A percentile compares a stretch with the other conserved stretches of the same genome.
Evolutionary conservation across 2,329 filamentous ascomycete genomes (phyloP).

Genomic region (Botrytis elliptica): DNA sequence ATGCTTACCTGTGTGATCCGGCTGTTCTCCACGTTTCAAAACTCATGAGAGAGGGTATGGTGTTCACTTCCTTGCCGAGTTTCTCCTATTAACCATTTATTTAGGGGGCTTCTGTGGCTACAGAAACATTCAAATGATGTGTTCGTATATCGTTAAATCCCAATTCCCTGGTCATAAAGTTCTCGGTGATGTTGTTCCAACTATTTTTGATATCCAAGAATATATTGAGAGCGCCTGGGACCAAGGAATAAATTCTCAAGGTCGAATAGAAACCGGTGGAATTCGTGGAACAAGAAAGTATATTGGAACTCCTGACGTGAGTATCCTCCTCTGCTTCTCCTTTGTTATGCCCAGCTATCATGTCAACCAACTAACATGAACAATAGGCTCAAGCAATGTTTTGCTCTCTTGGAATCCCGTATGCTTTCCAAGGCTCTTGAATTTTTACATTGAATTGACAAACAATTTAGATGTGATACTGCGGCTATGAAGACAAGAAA

Average conservation of each 20-base stretch:
- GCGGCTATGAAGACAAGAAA: constrained; percentile 55
- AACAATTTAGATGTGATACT: constrained; percentile 56
- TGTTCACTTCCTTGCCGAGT: not conserved
- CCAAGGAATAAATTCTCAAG: constrained; percentile 71
- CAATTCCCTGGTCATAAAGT: constrained; percentile 55
- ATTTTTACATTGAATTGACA: constrained; percentile 16
- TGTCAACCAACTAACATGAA: not conserved
- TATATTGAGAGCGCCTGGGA: constrained; percentile 89
- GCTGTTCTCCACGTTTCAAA: constrained; percentile 79
- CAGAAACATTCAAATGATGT: constrained; percentile 88
- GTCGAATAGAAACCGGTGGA: constrained; percentile 79
- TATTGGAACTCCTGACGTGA: constrained; percentile 87
- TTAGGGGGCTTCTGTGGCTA: constrained; percentile 90
- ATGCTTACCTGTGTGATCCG: constrained; percentile 78
- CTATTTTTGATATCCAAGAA: constrained; percentile 80
- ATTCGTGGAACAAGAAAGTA: constrained; percentile 89
- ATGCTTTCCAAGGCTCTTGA: constrained; percentile 36
- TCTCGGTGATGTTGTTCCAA: constrained; percentile 64
- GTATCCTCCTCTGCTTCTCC: constrained; percentile 12
- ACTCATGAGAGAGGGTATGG: constrained; percentile 65
- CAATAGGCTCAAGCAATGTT: constrained; percentile 75
- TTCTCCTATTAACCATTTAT: constrained; percentile 7
- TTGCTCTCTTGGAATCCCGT: constrained; percentile 64
- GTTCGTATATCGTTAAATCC: constrained; percentile 70
- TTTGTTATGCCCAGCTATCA: not conserved